phyloP scores from a whole-genome alignment of 441 rosid species.

The Euphorbia corollata region DNA sequence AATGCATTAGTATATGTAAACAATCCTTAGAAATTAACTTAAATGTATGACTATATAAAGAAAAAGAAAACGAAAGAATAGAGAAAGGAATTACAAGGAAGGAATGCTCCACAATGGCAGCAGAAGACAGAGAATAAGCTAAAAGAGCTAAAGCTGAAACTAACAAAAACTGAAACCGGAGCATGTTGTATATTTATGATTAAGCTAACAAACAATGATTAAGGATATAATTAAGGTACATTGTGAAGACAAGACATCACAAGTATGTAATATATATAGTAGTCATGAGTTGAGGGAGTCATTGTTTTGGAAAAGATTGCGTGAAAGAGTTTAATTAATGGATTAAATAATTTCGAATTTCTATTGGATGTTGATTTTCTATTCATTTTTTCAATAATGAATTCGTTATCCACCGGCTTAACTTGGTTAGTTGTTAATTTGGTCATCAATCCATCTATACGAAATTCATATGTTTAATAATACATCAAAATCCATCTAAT shows the following conservation, averaged over 20 bases:
- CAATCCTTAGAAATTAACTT: too few species aligned
- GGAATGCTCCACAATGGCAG: slow-evolving; percentile 57
- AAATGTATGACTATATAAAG: not conserved
- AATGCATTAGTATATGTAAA: too few species aligned
- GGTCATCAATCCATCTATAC: not conserved
- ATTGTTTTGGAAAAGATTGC: not conserved
- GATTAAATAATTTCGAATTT: not conserved
- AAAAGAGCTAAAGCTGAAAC: slow-evolving; percentile 30
- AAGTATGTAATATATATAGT: not conserved
- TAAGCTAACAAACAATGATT: too few species aligned
- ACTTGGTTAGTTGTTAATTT: not conserved
- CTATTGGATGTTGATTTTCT: not conserved
- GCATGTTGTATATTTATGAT: slow-evolving; percentile 24
- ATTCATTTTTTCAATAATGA: too few species aligned
- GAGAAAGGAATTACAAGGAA: slow-evolving; percentile 39
- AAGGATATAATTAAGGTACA: too few species aligned
- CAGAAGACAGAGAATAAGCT: slow-evolving; percentile 46
- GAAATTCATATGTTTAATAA: too few species aligned
- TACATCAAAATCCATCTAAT: too few species aligned
- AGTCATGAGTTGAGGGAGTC: not conserved
- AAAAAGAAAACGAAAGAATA: not conserved
- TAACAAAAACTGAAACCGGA: slow-evolving; percentile 25
- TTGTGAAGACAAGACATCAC: too few species aligned
- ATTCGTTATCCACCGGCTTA: too few species aligned
- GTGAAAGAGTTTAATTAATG: not conserved